These are phyloP conservation scores for Hsuehochloa calcarea DNA, from an alignment of 176 grass and related monocot genomes.

Conservation along the genomic window DNA sequence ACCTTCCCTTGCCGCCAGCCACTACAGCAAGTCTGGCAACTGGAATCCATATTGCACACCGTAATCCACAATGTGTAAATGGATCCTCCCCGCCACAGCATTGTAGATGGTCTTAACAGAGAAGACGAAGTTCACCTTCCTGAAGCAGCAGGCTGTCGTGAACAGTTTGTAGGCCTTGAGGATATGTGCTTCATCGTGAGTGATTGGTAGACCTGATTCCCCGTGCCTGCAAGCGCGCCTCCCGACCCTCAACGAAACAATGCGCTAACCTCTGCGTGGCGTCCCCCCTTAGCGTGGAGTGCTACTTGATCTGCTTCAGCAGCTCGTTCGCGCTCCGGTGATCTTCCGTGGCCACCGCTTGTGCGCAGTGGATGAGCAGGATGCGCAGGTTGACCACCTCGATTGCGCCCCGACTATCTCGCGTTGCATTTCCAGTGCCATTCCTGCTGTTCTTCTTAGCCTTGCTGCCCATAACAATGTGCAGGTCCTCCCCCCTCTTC, in stretches of 20 bases:
- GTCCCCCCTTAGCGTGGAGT: conserved; percentile 50
- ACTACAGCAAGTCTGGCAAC: too few species aligned
- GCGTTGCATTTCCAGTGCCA: not conserved
- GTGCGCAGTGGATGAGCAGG: too few species aligned
- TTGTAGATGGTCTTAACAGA: not conserved
- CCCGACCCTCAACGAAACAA: conserved; percentile 56
- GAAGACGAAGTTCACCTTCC: conserved; percentile 11
- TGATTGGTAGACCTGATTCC: conserved; percentile 45
- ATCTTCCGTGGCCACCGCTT: conserved; percentile 47
- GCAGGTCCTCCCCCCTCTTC: conserved; percentile 32
- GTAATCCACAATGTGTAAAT: conserved; percentile 48
- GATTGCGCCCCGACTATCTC: not conserved
- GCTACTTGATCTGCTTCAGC: conserved; percentile 46
- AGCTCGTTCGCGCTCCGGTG: conserved; percentile 25
- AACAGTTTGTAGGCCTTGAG: conserved; percentile 35
- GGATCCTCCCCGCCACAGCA: conserved; percentile 15
- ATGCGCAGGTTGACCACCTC: conserved; percentile 60
- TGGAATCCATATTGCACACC: too few species aligned
- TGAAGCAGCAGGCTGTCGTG: conserved; percentile 28
- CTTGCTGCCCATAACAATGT: conserved; percentile 13
- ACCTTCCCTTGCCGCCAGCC: too few species aligned
- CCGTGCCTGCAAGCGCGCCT: conserved; percentile 57
- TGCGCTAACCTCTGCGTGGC: conserved; percentile 52
- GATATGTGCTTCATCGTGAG: conserved; percentile 29
- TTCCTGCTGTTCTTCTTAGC: not conserved